These are phyloP conservation scores for Mrakia hoshinonis DNA, from an alignment of 768 basidiomycete species.

Conservation along the genomic window DNA sequence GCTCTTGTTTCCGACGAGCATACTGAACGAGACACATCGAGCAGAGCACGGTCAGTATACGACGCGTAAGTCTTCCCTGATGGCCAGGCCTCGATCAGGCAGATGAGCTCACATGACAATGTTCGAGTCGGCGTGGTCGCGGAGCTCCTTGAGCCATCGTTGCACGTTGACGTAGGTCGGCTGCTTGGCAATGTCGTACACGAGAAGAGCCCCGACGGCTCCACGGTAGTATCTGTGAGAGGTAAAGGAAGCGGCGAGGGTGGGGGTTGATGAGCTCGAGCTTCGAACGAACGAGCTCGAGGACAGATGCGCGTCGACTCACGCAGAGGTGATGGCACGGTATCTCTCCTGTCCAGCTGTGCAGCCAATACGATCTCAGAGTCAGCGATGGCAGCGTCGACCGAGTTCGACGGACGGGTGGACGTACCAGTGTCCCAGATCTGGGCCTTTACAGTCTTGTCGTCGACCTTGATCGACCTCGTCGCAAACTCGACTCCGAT, in stretches of 20 bases:
- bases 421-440: constrained; percentile 93
- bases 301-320: not conserved
- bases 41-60: too few species aligned
- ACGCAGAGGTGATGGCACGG: constrained; percentile 92
- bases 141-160: constrained; percentile 92
- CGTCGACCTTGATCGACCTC: constrained; percentile 86
- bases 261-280: not conserved
- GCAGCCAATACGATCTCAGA: not conserved
- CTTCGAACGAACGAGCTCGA: not conserved
- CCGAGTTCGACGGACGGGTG: not conserved
- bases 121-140: constrained; percentile 82
- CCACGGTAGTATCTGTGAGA: constrained; percentile 83
- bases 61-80: too few species aligned
- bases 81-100: too few species aligned
- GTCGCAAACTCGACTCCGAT: constrained; percentile 99
- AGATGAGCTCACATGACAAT: constrained; percentile 61
- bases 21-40: constrained; percentile 37
- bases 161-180: constrained; percentile 82
- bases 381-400: not conserved
- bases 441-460: constrained; percentile 94
- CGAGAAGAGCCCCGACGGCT: constrained; percentile 52
- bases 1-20: constrained; percentile 97
- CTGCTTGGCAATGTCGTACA: constrained; percentile 44
- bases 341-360: constrained; percentile 96
- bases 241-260: constrained; percentile 1